These are phyloP conservation scores for Pichia sp. DNA, from an alignment of 1,139 yeast species.

Conservation along the genomic window DNA sequence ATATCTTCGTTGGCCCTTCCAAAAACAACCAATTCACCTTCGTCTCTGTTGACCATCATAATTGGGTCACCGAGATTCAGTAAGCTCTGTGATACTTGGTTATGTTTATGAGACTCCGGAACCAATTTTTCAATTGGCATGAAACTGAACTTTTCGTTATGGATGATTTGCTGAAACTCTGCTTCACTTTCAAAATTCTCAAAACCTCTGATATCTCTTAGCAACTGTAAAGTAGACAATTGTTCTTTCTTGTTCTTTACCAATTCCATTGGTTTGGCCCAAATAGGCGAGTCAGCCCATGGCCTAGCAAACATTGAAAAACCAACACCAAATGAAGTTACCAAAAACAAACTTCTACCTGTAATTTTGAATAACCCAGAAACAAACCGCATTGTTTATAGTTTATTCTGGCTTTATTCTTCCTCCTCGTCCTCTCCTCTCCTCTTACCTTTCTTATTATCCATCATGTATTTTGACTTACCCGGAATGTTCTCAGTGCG, in stretches of 20 bases:
- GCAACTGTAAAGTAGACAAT: neutral
- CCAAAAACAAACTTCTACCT: constrained; percentile 4
- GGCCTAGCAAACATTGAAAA: constrained; percentile 35
- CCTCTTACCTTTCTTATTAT: neutral
- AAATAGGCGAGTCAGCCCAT: constrained; percentile 33
- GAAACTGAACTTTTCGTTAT: constrained; percentile 24
- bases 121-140: constrained; percentile 36
- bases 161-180: constrained; percentile 25
- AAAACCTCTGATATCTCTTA: neutral
- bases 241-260: constrained; percentile 1
- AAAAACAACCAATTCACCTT: constrained; percentile 47
- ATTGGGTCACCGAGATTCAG: constrained; percentile 51
- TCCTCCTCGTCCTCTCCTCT: neutral
- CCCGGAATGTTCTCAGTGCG: neutral
- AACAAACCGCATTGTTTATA: constrained; percentile 2
- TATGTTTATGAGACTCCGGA: constrained; percentile 52
- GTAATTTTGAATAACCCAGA: neutral
- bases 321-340: constrained; percentile 34
- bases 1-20: constrained; percentile 29
- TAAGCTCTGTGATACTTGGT: constrained; percentile 61
- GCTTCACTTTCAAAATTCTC: constrained; percentile 5
- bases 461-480: neutral
- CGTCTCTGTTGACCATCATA: constrained; percentile 38
- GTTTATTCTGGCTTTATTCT: neutral
- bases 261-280: constrained; percentile 19